Conservation (phyloP, 441 rosid genomes). For the Dalechampia spathulata region DNA sequence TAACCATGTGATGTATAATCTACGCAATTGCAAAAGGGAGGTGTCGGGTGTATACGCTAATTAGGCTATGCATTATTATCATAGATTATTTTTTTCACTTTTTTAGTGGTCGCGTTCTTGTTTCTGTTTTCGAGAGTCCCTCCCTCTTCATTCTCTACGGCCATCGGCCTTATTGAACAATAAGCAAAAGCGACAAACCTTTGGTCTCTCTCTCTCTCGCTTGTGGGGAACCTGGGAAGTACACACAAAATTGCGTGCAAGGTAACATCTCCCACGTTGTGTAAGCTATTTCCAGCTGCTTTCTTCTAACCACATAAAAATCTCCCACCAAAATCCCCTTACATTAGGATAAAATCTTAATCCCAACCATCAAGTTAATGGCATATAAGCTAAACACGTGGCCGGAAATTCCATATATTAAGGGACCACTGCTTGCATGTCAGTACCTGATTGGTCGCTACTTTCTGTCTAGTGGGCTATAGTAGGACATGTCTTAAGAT, state of each 20-base stretch:
- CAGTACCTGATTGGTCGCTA: background rate
- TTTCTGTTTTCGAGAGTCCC: too few species aligned
- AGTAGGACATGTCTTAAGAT: background rate
- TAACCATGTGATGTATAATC: too few species aligned
- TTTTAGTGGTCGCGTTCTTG: too few species aligned
- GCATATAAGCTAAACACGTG: constrained; percentile 11
- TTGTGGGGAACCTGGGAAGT: constrained; percentile 28
- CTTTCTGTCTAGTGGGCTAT: background rate
- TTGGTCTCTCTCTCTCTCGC: background rate
- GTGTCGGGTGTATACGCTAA: too few species aligned
- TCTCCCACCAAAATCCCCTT: background rate
- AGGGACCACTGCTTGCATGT: constrained; percentile 4
- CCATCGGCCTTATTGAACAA: too few species aligned
- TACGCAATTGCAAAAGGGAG: too few species aligned
- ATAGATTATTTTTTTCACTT: too few species aligned
- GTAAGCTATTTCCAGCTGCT: constrained; percentile 13
- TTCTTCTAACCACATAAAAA: constrained; percentile 13
- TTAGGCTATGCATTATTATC: too few species aligned
- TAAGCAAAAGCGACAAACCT: too few species aligned
- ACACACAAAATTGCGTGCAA: constrained; percentile 34
- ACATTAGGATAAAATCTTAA: constrained; percentile 6
- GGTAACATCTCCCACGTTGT: constrained; percentile 29
- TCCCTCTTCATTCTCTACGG: too few species aligned
- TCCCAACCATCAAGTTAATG: background rate
- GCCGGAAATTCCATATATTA: constrained; percentile 3